Evolutionary conservation across 768 basidiomycete genomes (phyloP), one percentile per base, ranked within the genome.

Genomic region (Botryobasidium botryosum): DNA sequence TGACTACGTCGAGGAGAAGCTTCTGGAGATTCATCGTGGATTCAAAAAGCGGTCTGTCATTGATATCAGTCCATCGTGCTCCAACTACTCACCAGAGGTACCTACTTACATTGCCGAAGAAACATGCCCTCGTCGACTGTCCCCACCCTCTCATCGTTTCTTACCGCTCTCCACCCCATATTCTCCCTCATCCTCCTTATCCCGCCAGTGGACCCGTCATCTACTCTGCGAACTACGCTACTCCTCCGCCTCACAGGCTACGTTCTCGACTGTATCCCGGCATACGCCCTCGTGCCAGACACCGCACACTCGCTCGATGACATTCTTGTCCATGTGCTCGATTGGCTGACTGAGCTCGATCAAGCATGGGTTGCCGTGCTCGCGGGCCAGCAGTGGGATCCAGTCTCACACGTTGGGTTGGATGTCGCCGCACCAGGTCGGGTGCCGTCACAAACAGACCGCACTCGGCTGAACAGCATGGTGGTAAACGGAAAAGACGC

Each of bases 211-310:
- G 72, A 75, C 48, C 76, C 79, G 0, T 83, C 81, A 2, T 71
- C 76, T 3, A 62, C 73, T 12, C 65, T 85, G 3, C 72, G 83
- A 6, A 74, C 67, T 6, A 65, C 74, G 2, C 72, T 74, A 48
- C 64, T 85, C n/a, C 71, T 86, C 20, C 75, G 74, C 23, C 63
- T 84, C 6, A 84, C 79, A 3, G 72, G 72, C 43, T 81, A 84
- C 39, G 65, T 73, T 15, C 61, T 85, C 51, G 61, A 58, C 47
- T 66, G 72, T 7, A 68, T 82, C 6, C 61, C 70, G 4, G 78
- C 79, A 4, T 86, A 86, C 55, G 58, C 62, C 2, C 26, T 46
- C n/a, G 41, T 46, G 15, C 26, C 38, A 5, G 44, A 45, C 24
- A 66, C 72, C 1, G 58, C 65, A 13, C 49, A n/a, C n/a, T n/a